Base-by-base conservation (phyloP, 1,139 yeast species). In the Magnusiomyces tetraspermus region DNA sequence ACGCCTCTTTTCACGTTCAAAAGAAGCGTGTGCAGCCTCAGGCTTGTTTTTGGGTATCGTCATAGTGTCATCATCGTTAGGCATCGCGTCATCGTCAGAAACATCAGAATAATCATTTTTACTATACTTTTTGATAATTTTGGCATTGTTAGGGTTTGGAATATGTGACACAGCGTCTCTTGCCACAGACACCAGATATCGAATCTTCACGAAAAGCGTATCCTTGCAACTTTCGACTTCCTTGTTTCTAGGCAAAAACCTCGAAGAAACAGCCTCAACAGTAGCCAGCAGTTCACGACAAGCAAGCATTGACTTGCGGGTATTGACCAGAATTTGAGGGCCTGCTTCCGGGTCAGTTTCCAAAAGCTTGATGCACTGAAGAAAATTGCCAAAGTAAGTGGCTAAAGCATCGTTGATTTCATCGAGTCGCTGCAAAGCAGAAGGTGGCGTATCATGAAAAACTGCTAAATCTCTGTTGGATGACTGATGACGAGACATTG, bases 391-490 rank as follows among this genome's bases (percentile, higher is more conserved):
- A 60, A 89, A 75, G 62, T 88, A 88, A 1, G 82, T 76, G 58
- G 80, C 79, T 38, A 89, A 68, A 1, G 87, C 76, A 22, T 82
- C 81, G 61, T 84, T 79, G 48, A 89, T 81, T 67, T 88, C 96
- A 33, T 82, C 80, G 26, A 90, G 74, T 57, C 96, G 76, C 54
- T 76, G 79, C 54, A 78, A 75, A 1, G 95, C 94, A 56, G 74
- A 71, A 0, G 95, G 96, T 0, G 94, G 82, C 1, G 69, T 64
- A 3, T 57, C 51, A 51, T 65, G 67, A 51, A 64, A 65, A n/a
- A 65, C 55, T 24, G 64, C 64, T 11, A 65, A 61, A 38, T 62
- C 66, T 21, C 68, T 54, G 48, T 56, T 53, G 6, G 54, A 31
- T 26, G 48, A 38, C 24, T n/a, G 24, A 5, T 4, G 5, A 3